phyloP scores from a whole-genome alignment of 345 rosid genomes.

The Rhodamnia rubescens region DNA sequence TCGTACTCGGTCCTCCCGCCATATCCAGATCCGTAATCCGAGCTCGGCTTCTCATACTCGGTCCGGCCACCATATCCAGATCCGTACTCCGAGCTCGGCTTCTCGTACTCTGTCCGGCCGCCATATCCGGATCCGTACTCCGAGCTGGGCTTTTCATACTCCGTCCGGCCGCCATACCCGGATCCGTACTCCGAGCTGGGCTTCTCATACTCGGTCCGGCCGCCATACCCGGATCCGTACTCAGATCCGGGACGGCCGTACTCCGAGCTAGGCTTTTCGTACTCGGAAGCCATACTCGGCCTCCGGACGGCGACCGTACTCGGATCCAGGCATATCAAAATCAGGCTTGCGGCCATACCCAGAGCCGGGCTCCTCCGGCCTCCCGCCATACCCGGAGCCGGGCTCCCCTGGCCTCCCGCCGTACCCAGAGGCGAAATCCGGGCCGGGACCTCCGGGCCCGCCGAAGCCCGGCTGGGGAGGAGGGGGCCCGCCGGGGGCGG shows the following conservation, averaged over 20 bases:
- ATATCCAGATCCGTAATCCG: constrained; percentile 6
- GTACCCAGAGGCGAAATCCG: not conserved
- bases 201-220: constrained; percentile 10
- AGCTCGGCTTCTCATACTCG: not conserved
- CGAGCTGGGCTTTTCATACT: not conserved
- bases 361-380: constrained; percentile 1
- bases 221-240: constrained; percentile 28
- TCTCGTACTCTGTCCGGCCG: constrained; percentile 4
- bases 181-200: constrained; percentile 28
- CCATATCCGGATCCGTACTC: constrained; percentile 29
- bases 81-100: not conserved
- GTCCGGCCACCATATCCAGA: constrained; percentile 4
- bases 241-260: constrained; percentile 1
- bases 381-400: not conserved
- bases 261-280: not conserved
- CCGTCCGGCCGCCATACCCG: constrained; percentile 9
- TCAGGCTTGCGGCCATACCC: not conserved
- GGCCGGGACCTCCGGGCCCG: constrained; percentile 2
- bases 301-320: too few relatives aligned
- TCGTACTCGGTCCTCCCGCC: not conserved
- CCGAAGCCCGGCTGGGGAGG: not conserved
- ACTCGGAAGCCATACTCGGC: too few relatives aligned
- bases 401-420: not conserved
- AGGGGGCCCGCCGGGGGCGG: constrained; percentile 34
- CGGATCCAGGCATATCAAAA: too few relatives aligned